A percentile compares a stretch with the other conserved stretches of the same genome.
Evolutionary conservation across 192 early-diverging fungal genomes (phyloP).

Genomic region (Backusella westeae): DNA sequence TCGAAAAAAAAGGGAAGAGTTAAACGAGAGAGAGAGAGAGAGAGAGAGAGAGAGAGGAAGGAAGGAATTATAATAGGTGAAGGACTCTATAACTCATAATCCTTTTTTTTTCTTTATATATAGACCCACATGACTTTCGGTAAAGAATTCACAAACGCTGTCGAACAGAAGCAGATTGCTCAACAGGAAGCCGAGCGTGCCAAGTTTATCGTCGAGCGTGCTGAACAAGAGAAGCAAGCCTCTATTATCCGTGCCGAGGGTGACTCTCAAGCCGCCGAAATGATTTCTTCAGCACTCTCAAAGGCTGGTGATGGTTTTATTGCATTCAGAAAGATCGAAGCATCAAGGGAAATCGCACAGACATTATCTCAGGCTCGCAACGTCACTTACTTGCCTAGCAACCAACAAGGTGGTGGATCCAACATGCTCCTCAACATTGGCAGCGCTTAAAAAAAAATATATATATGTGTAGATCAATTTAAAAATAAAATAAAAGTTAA

Average conservation of each 20-base stretch:
- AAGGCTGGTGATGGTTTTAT: slow-evolving; percentile 93
- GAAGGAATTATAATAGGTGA: background rate
- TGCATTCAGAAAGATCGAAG: slow-evolving; percentile 96
- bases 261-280: slow-evolving; percentile 90
- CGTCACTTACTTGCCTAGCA: slow-evolving; percentile 88
- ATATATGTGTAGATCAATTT: background rate
- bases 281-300: slow-evolving; percentile 83
- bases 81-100: background rate
- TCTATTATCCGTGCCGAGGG: slow-evolving; percentile 97
- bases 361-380: slow-evolving; percentile 79
- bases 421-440: slow-evolving; percentile 76
- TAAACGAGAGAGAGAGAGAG: background rate
- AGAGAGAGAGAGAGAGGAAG: too few species aligned
- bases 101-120: too few species aligned
- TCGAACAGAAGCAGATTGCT: slow-evolving; percentile 98
- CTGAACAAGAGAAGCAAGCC: slow-evolving; percentile 97
- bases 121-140: slow-evolving; percentile 98
- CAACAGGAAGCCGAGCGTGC: slow-evolving; percentile 99
- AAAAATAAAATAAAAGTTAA: background rate
- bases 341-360: slow-evolving; percentile 92
- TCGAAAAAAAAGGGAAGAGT: background rate
- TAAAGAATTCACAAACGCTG: slow-evolving; percentile 97
- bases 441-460: background rate
- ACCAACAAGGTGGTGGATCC: slow-evolving; percentile 49
- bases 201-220: slow-evolving; percentile 93